phyloP scores from a whole-genome alignment of 2,329 filamentous ascomycete species.

The Trichoderma citrinoviride region DNA sequence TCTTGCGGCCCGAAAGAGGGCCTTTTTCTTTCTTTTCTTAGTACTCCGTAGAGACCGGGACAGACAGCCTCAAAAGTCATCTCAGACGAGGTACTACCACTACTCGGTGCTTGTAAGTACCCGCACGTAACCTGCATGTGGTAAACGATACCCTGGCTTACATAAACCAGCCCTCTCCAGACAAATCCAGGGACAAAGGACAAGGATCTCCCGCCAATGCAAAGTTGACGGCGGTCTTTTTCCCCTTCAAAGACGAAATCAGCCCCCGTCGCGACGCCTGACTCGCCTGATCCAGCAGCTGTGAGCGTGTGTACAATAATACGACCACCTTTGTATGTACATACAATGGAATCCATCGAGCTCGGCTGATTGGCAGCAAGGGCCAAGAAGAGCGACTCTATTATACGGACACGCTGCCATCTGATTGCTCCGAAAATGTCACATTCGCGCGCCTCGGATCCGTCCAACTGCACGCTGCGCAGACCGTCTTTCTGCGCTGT shows the following conservation, averaged over 20 bases:
- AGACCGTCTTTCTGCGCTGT: constrained; percentile 10
- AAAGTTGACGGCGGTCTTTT: background rate
- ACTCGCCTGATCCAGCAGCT: background rate
- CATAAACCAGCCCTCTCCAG: background rate
- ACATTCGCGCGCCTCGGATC: background rate
- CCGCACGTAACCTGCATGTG: no score
- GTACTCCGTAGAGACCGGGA: no score
- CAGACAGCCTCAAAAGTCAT: no score
- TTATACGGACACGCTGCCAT: background rate
- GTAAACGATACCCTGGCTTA: background rate
- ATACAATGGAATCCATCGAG: background rate
- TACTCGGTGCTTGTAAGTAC: background rate
- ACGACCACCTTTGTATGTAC: no score
- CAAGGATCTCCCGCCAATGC: background rate
- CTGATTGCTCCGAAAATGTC: constrained; percentile 11
- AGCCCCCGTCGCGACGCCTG: constrained; percentile 2
- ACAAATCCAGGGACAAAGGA: background rate
- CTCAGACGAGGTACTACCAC: background rate
- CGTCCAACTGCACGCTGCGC: constrained; percentile 5
- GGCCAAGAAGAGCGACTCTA: no score
- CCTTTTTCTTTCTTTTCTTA: background rate
- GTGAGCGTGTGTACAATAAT: background rate
- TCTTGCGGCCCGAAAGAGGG: constrained; percentile 14
- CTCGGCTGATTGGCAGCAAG: constrained; percentile 5
- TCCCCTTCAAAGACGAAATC: background rate